phyloP scores from a whole-genome alignment of 306 rosid species.

The Cicer cuneatum region DNA sequence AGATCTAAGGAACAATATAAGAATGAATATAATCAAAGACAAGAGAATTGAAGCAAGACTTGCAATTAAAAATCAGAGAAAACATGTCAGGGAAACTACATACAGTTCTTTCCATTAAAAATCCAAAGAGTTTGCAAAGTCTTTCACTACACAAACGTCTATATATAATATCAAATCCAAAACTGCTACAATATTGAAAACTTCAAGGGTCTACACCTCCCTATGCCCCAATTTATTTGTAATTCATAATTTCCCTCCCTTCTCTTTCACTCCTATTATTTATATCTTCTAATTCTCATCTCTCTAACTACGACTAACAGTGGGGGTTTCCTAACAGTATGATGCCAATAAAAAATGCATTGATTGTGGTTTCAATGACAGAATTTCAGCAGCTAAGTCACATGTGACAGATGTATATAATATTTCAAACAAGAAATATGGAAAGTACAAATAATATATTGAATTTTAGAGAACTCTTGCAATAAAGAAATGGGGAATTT shows the following conservation, averaged over 20 bases:
- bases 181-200: neutral
- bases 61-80: constrained; percentile 22
- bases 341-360: neutral
- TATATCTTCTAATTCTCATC: neutral
- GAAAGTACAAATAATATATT: too few relatives aligned
- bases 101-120: constrained; percentile 97
- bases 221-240: neutral
- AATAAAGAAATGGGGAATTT: too few relatives aligned
- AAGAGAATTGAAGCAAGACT: constrained; percentile 23
- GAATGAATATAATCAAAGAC: neutral
- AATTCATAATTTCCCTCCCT: constrained; percentile 4
- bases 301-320: neutral
- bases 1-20: neutral
- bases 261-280: neutral
- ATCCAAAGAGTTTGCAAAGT: constrained; percentile 92
- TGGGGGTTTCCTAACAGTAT: neutral
- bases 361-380: neutral
- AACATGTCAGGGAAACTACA: constrained; percentile 41
- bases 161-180: constrained; percentile 21
- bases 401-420: too few relatives aligned
- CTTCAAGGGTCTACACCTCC: neutral
- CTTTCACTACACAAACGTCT: constrained; percentile 73
- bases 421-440: too few relatives aligned
- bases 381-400: neutral
- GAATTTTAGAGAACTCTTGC: too few relatives aligned